Conservation (phyloP, 1,284 basidiomycete species). For the Trichosporon sp. region DNA sequence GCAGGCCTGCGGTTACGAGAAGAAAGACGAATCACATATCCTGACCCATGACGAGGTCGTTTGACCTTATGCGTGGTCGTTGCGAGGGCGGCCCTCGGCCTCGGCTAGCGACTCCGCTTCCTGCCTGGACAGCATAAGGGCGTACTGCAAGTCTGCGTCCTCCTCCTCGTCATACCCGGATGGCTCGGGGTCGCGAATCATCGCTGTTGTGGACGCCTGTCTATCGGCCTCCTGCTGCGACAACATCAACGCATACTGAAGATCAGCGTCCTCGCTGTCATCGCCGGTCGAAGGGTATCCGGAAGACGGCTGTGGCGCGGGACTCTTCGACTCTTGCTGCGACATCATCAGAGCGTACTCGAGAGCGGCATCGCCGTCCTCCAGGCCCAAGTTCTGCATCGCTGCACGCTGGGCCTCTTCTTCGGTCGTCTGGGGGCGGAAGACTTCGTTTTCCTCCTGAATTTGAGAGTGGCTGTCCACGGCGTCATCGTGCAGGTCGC, state of each 20-base stretch:
- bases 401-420: constrained; percentile 23
- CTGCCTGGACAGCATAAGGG: constrained; percentile 36
- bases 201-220: background rate
- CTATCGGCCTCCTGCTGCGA: constrained; percentile 27
- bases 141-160: constrained; percentile 40
- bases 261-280: constrained; percentile 29
- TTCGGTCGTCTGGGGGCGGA: constrained; percentile 15
- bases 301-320: background rate
- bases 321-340: constrained; percentile 22
- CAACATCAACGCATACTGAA: constrained; percentile 40
- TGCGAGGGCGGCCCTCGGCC: background rate
- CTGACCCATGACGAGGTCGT: too few relatives aligned
- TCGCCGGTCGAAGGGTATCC: background rate
- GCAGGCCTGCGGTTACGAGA: too few relatives aligned
- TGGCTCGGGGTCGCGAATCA: background rate
- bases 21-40: too few relatives aligned
- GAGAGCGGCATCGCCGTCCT: constrained; percentile 36
- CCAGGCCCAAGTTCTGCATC: constrained; percentile 35
- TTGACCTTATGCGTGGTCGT: background rate
- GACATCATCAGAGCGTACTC: constrained; percentile 41
- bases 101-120: constrained; percentile 13
- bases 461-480: constrained; percentile 30
- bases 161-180: background rate
- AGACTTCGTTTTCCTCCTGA: constrained; percentile 20
- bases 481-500: constrained; percentile 30